Percentiles rank a stretch among this genome's conserved stretches.
phyloP scores from a whole-genome alignment of 805 yeast species.

The Metschnikowia peoriensis region DNA sequence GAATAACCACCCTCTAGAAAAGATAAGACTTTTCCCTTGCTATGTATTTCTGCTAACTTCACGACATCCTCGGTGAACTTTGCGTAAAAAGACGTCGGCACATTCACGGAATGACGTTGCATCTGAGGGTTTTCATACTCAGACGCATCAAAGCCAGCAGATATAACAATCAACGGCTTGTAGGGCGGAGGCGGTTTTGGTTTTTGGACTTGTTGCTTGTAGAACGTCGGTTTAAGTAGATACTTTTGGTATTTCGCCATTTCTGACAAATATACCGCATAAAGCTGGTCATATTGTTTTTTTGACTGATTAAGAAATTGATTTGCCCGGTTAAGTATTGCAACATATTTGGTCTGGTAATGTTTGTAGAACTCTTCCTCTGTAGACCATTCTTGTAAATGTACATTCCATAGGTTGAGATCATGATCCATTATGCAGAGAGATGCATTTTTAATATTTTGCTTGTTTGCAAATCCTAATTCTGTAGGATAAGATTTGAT shows the following conservation, averaged over 20 bases:
- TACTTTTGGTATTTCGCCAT: constrained; percentile 32
- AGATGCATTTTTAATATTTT: constrained; percentile 70
- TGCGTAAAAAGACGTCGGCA: constrained; percentile 77
- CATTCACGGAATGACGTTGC: constrained; percentile 82
- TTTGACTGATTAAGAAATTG: constrained; percentile 56
- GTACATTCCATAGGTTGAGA: constrained; percentile 80
- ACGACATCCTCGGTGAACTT: constrained; percentile 70
- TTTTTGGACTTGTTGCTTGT: constrained; percentile 25
- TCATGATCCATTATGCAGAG: constrained; percentile 78
- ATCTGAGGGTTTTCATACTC: constrained; percentile 79
- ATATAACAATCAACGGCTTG: constrained; percentile 59
- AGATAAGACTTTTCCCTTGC: constrained; percentile 62
- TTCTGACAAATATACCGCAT: constrained; percentile 25
- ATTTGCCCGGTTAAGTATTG: constrained; percentile 62
- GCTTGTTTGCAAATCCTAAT: constrained; percentile 68
- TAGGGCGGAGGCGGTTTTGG: constrained; percentile 38
- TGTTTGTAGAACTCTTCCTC: constrained; percentile 64
- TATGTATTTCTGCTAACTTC: constrained; percentile 60
- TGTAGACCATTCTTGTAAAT: constrained; percentile 60
- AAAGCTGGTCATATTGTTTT: constrained; percentile 39
- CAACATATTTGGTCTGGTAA: constrained; percentile 60
- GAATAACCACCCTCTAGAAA: constrained; percentile 85
- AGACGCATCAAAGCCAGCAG: constrained; percentile 88
- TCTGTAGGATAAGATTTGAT: constrained; percentile 87
- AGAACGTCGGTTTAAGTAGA: constrained; percentile 30